Conservation (phyloP, 1,284 basidiomycete genomes). For the Rhodotorula sp. region DNA sequence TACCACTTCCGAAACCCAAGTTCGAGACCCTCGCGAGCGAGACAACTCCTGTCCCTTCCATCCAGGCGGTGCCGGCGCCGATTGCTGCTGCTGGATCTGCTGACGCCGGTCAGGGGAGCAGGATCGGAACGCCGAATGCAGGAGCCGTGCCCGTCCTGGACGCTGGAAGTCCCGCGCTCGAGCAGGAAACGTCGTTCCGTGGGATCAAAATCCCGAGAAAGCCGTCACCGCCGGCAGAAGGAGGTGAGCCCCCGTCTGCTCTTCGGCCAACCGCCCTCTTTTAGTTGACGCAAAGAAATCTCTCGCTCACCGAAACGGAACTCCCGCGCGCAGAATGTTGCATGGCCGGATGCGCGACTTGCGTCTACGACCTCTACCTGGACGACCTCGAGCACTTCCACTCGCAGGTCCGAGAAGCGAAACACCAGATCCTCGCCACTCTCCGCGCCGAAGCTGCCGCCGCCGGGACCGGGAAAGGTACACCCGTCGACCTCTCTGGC, state of each 20-base stretch:
- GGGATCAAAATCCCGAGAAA: constrained; percentile 21
- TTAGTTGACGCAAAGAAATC: no score
- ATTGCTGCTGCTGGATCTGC: background rate
- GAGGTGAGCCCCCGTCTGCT: constrained; percentile 8
- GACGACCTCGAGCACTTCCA: constrained; percentile 33
- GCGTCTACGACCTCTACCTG: constrained; percentile 37
- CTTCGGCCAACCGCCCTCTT: background rate
- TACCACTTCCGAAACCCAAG: background rate
- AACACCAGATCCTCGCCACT: background rate
- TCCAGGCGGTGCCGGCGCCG: constrained; percentile 5
- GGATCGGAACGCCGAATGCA: background rate
- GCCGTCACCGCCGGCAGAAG: constrained; percentile 17
- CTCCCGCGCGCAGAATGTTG: constrained; percentile 29
- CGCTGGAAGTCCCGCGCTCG: background rate
- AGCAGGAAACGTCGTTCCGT: background rate
- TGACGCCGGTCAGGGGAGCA: background rate
- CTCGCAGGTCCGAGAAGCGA: background rate
- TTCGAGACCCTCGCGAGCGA: constrained; percentile 20
- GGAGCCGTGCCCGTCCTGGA: background rate
- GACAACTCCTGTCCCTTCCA: background rate
- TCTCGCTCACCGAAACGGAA: no score
- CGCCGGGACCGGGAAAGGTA: constrained; percentile 7
- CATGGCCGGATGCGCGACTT: constrained; percentile 35
- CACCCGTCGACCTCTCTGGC: background rate
- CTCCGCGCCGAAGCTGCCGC: background rate